Evolutionary conservation across 805 yeast genomes (phyloP), one percentile per base, ranked within the genome.

Genomic region (Kazachstania kunashirensis): DNA sequence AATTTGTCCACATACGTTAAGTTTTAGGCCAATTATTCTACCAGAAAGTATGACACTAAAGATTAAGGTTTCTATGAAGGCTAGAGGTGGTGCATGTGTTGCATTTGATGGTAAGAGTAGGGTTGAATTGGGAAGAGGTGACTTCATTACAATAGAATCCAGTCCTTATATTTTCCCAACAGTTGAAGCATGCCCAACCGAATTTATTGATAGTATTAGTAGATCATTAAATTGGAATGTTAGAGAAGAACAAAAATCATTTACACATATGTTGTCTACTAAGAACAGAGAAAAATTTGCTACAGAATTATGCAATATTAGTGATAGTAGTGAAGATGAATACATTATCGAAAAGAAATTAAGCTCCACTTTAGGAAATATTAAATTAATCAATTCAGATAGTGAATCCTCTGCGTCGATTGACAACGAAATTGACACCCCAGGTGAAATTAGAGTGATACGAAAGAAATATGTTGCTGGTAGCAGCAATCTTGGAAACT

Each of bases 81-180:
- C 94, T 34, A 64, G 97, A 36, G 74, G 88, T 8, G 83, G 94
- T 0, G 96, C 96, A 0, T 89, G 95, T 92, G 92, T 89, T 3
- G 79, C 95, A 2, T 89, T 89, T 54, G 98, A 89, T 61, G 98
- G 98, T 8, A 77, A 89, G 48, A 76, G 78, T 18, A 66, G 96
- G 26, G 79, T 85, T 4, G 95, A 89, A 55, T 62, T 89, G 31
- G 60, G 63, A 23, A 76, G 73, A 40, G 96, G 96, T 11, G 89
- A 84, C 56, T 85, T 84, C 49, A 81, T 89, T 17, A 75, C 85
- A 0, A 72, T 92, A 6, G 74, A 77, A 26, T 95, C 95, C 0
- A 78, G 89, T 31, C 83, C 85, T 15, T 88, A 73, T 61, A 94
- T 95, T 14, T 86, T 89, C 64, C 97, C 97, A 4, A 85, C 95